Evolutionary conservation across 2,329 filamentous ascomycete species (phyloP), one percentile per base, ranked within the genome.

Genomic region (Talaromyces marneffei): DNA sequence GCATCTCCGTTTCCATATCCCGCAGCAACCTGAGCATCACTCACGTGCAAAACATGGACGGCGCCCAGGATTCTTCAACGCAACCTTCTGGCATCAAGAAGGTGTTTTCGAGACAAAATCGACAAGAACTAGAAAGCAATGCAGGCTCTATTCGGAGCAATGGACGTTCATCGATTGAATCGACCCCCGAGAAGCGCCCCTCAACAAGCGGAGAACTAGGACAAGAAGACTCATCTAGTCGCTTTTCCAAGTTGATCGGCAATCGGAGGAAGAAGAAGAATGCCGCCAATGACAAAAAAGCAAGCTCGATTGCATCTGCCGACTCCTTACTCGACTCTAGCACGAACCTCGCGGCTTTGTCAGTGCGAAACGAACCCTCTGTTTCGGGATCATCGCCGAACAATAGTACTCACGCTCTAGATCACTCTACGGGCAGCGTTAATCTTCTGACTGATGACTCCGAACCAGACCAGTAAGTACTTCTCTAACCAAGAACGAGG

Each of bases 171-270:
- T 79, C 77, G 14, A 68, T 72, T 31, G 75, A 75, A 44, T 78
- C 76, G 6, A 70, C 66, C 6, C 63, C 69, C 39, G 75, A 78
- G 57, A 68, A 72, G 64, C 72, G 70, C 2, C 77, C 74, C 63
- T 72, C 62, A 14, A 74, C 74, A 25, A 72, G 69, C 58, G 74
- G 75, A 48, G 76, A 58, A 39, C 10, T 53, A 29, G 57, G 73
- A 27, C 63, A 39, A 9, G 62, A 72, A 54, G 74, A 74, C 65
- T 71, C 73, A 65, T 69, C 69, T 57, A 76, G 75, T 67, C 71
- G 81, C 58, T 77, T 86, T 64, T 80, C 82, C 10, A 83, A 80
- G 65, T 71, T 85, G 60, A 77, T 84, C 58, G 71, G 75, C 27
- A 72, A 74, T 31, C 72, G 75, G 55, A 71, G 73, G 35, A 75